These are phyloP conservation scores for Sporothrix humicola DNA, from an alignment of 2,329 filamentous ascomycete genomes.

Conservation along the genomic window DNA sequence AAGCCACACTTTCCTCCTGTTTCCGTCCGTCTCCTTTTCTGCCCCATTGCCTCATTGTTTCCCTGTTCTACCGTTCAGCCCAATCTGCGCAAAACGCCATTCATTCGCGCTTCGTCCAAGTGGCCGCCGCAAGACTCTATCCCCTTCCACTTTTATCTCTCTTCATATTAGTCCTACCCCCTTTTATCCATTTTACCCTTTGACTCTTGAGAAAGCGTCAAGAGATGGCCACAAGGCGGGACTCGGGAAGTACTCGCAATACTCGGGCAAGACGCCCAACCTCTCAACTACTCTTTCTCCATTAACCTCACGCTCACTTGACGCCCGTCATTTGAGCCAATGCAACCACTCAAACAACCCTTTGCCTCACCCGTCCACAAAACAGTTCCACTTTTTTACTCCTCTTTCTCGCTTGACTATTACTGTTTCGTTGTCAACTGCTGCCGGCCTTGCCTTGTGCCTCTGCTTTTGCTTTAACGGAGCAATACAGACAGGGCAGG, in stretches of 20 bases:
- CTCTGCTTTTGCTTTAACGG: neutral
- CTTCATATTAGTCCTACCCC: constrained; percentile 8
- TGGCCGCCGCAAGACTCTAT: constrained; percentile 1
- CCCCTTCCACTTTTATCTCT: neutral
- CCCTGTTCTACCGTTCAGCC: neutral
- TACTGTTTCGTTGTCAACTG: constrained; percentile 24
- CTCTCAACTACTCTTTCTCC: neutral
- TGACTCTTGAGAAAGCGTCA: neutral
- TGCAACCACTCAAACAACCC: constrained; percentile 21
- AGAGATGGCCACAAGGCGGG: neutral
- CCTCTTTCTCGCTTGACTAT: constrained; percentile 21
- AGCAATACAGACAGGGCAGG: too few relatives aligned
- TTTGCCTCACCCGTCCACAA: constrained; percentile 21
- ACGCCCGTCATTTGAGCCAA: constrained; percentile 13
- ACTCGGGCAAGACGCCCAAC: neutral
- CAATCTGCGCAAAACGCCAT: neutral
- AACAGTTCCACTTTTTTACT: constrained; percentile 24
- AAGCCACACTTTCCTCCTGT: neutral
- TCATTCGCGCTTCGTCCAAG: neutral
- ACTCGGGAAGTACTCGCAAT: neutral
- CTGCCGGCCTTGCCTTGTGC: neutral
- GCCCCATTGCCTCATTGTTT: neutral
- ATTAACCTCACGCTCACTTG: neutral
- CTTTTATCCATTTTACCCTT: neutral
- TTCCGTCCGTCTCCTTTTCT: neutral